Evolutionary conservation across 2,329 filamentous ascomycete genomes (phyloP), one percentile per base, ranked within the genome.

Genomic region (Hirsutella thompsonii): DNA sequence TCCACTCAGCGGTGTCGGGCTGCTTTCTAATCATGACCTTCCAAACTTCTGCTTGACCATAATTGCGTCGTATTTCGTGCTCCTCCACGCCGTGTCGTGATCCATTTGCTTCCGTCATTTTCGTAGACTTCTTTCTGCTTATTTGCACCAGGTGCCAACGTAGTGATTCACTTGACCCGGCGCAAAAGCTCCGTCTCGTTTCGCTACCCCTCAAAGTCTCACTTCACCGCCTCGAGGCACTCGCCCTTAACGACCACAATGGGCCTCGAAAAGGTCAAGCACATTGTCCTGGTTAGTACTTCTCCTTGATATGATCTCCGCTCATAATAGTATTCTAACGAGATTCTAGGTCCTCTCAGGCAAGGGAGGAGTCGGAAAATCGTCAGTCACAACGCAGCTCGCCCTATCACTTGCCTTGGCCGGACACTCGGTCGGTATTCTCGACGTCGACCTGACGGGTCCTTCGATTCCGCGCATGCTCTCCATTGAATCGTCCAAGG

Each of bases 291-390:
- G 51, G 83, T 86, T 65, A 28, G 67, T 59, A 9, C 9, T 5
- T 14, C 32, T 4, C 14, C 4, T 6, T 26, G 23, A 26, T 26
- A 6, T 6, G 11, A 26, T 26, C 23, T 26, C 23, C n/a, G n/a
- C n/a, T n/a, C n/a, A n/a, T n/a, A n/a, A n/a, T n/a, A n/a, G n/a
- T n/a, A n/a, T n/a, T n/a, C 39, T 39, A 20, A 41, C 20, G 9
- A 10, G 11, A 28, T 20, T 13, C 34, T 32, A 78, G 74, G 74
- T 90, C 47, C 81, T 98, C 37, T 96, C 92, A 11, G 92, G 92
- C 52, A 98, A 98, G 73, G 92, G 92, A 55, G 92, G 92, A 52
- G 92, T 98, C 18, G 92, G 92, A 44, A 98, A 98, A 69, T 96
- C 90, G 35, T 94, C 88, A 40, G 81, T 95, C n/a, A 96, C 92